These are phyloP conservation scores for Epichloe bromicola DNA, from an alignment of 2,329 filamentous ascomycete genomes.

Conservation along the genomic window DNA sequence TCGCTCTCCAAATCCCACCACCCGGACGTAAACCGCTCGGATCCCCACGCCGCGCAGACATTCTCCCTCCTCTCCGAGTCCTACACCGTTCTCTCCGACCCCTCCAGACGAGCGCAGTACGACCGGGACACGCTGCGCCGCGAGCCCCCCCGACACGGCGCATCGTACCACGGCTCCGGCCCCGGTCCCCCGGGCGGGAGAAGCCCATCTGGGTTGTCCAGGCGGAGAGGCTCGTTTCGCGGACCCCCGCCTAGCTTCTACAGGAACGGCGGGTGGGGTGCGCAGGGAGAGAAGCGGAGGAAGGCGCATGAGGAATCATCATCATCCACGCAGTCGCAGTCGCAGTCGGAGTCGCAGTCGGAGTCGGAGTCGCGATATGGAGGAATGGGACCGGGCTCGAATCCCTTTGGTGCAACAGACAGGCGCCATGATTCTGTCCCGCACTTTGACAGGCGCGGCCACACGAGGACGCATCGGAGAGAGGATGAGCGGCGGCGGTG, in stretches of 20 bases:
- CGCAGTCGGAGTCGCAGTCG: background rate
- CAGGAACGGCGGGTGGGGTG: conserved; percentile 65
- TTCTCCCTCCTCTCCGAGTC: conserved; percentile 80
- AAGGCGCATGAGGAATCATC: conserved; percentile 34
- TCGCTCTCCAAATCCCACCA: conserved; percentile 82
- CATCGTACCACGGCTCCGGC: conserved; percentile 42
- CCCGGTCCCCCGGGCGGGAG: conserved; percentile 56
- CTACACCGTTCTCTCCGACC: conserved; percentile 62
- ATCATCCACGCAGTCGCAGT: conserved; percentile 13
- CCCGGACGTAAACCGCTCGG: conserved; percentile 74
- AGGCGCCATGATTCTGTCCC: conserved; percentile 40
- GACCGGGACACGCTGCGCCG: conserved; percentile 52
- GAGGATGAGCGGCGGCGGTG: conserved; percentile 35
- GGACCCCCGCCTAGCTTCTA: conserved; percentile 93
- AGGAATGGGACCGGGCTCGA: conserved; percentile 49
- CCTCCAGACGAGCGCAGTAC: conserved; percentile 65
- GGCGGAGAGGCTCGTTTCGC: conserved; percentile 60
- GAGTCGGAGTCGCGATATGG: conserved; percentile 7
- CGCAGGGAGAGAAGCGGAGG: conserved; percentile 44
- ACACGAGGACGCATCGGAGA: conserved; percentile 59
- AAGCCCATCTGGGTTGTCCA: conserved; percentile 67
- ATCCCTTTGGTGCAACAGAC: conserved; percentile 25
- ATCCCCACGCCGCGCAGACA: conserved; percentile 57
- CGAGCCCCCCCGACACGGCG: conserved; percentile 19
- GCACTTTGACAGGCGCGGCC: conserved; percentile 66